These are phyloP conservation scores for Metschnikowia amazonensis DNA, from an alignment of 805 yeast species.

Conservation along the genomic window DNA sequence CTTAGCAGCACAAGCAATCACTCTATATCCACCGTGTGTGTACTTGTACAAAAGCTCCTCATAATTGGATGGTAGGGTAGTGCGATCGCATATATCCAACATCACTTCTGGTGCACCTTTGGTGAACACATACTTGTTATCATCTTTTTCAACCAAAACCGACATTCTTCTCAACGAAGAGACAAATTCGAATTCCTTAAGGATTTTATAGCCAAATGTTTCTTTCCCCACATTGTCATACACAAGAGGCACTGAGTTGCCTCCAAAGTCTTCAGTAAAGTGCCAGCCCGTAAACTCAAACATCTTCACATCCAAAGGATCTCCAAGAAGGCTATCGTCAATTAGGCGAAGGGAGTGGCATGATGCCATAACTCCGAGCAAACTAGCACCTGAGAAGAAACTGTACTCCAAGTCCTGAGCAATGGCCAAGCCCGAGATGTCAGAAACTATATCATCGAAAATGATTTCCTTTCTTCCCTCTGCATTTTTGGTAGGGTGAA, in stretches of 20 bases:
- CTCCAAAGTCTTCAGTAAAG: conserved; percentile 60
- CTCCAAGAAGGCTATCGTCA: conserved; percentile 82
- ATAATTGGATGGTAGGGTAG: conserved; percentile 69
- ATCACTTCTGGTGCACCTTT: conserved; percentile 98
- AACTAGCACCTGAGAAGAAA: conserved; percentile 6
- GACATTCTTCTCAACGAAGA: conserved; percentile 88
- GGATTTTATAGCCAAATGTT: conserved; percentile 26
- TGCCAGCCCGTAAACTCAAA: conserved; percentile 83
- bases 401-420: conserved; percentile 3
- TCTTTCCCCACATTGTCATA: conserved; percentile 18
- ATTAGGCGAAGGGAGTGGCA: conserved; percentile 86
- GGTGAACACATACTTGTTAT: conserved; percentile 43
- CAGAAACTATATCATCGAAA: conserved; percentile 27
- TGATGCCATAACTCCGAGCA: conserved; percentile 53
- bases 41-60: conserved; percentile 73
- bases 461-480: conserved; percentile 37
- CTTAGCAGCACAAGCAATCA: conserved; percentile 88
- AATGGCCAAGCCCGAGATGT: conserved; percentile 9
- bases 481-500: conserved; percentile 42
- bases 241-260: conserved; percentile 17
- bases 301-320: conserved; percentile 91
- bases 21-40: conserved; percentile 92
- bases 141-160: conserved; percentile 50
- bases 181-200: conserved; percentile 72
- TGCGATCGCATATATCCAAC: conserved; percentile 67